Evolutionary conservation across 2,329 filamentous ascomycete genomes (phyloP).

Genomic region (Diplodia mutila): DNA sequence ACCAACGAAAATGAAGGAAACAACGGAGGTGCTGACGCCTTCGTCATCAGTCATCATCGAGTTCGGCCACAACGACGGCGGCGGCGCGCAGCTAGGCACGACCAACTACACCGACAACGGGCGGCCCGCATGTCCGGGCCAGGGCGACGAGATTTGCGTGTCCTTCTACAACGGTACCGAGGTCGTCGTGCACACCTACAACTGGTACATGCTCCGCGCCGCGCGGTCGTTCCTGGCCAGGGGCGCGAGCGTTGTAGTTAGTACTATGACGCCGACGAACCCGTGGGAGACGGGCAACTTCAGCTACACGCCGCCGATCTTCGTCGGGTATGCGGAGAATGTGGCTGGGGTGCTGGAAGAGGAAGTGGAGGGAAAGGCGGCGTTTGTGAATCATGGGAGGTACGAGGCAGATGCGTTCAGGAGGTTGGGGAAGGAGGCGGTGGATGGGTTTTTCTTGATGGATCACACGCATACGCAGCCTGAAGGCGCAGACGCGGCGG

Average conservation of each 20-base stretch:
- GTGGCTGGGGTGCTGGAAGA: constrained; percentile 52
- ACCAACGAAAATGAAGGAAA: not conserved
- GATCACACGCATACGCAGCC: constrained; percentile 68
- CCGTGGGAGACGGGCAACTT: constrained; percentile 63
- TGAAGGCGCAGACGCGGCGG: constrained; percentile 59
- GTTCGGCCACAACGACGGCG: constrained; percentile 74
- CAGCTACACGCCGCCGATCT: constrained; percentile 53
- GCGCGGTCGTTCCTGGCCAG: constrained; percentile 58
- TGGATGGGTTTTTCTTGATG: constrained; percentile 59
- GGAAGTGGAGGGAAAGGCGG: constrained; percentile 46
- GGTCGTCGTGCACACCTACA: constrained; percentile 65
- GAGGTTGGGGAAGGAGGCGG: constrained; percentile 53
- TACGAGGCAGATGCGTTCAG: constrained; percentile 61
- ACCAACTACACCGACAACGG: constrained; percentile 61
- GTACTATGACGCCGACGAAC: constrained; percentile 65
- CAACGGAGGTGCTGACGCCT: not conserved
- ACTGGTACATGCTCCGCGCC: constrained; percentile 63
- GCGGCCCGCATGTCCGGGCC: constrained; percentile 62
- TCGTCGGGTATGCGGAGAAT: constrained; percentile 59
- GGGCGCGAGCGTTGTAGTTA: constrained; percentile 63
- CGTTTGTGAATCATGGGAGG: constrained; percentile 63
- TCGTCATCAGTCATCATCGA: constrained; percentile 66
- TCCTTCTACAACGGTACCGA: constrained; percentile 55
- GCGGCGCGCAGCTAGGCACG: constrained; percentile 40
- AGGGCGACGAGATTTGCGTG: constrained; percentile 58